Evolutionary conservation across 495 filamentous ascomycete species (phyloP).

Genomic region (Hypoxylon rickii): DNA sequence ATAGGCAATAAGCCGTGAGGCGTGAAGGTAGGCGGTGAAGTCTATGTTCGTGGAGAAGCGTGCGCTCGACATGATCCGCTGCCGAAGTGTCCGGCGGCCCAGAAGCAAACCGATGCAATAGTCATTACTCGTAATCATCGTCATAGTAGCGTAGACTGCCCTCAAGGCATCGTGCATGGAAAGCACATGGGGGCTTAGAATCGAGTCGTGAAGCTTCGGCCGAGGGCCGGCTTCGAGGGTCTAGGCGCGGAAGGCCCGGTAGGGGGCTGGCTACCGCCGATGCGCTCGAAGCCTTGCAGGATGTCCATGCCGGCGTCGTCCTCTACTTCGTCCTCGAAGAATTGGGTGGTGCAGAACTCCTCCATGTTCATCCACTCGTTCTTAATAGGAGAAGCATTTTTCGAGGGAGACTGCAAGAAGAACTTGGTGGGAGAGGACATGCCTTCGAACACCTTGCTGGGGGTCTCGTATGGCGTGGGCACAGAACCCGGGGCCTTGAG

Average conservation of each 20-base stretch:
- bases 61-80: conserved; percentile 8
- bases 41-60: conserved; percentile 27
- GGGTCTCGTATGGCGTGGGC: conserved; percentile 54
- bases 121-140: conserved; percentile 40
- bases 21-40: conserved; percentile 31
- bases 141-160: conserved; percentile 10
- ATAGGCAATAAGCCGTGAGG: conserved; percentile 34
- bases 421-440: conserved; percentile 59
- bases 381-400: conserved; percentile 52
- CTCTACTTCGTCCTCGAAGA: conserved; percentile 59
- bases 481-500: conserved; percentile 49
- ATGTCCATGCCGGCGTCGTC: conserved; percentile 79
- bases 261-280: conserved; percentile 59
- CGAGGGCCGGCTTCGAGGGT: conserved; percentile 43
- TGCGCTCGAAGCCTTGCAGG: conserved; percentile 86
- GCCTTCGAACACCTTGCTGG: conserved; percentile 58
- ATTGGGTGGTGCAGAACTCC: conserved; percentile 58
- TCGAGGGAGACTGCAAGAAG: conserved; percentile 61
- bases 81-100: conserved; percentile 8
- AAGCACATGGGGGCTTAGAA: conserved; percentile 39
- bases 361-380: conserved; percentile 53
- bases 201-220: conserved; percentile 48
- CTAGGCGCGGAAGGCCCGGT: conserved; percentile 36
- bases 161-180: background rate
- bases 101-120: conserved; percentile 24